These are phyloP conservation scores for Penicillium coprophilum DNA, from an alignment of 495 filamentous ascomycete species.

Conservation along the genomic window DNA sequence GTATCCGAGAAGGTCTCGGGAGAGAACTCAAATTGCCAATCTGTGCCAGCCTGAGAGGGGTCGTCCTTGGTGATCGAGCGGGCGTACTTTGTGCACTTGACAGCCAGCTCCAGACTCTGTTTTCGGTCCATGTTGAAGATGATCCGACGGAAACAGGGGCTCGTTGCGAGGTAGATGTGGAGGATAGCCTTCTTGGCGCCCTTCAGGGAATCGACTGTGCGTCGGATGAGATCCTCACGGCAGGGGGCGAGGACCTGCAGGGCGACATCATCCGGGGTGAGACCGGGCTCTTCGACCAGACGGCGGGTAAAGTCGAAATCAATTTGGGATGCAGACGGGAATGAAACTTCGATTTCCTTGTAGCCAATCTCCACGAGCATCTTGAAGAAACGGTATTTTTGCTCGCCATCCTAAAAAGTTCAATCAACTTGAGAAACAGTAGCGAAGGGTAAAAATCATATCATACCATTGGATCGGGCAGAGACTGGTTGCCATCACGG, in stretches of 20 bases:
- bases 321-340: conserved; percentile 89
- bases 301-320: conserved; percentile 94
- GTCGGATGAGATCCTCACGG: conserved; percentile 84
- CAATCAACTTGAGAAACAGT: background rate
- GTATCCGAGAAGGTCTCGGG: conserved; percentile 97
- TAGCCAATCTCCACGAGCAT: conserved; percentile 93
- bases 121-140: conserved; percentile 86
- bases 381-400: conserved; percentile 93
- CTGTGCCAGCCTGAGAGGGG: conserved; percentile 65
- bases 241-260: conserved; percentile 94
- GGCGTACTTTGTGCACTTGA: conserved; percentile 81
- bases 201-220: conserved; percentile 85
- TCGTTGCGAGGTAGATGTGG: conserved; percentile 95
- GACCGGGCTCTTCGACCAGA: conserved; percentile 81
- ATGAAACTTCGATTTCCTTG: conserved; percentile 97
- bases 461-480: conserved; percentile 84
- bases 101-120: conserved; percentile 78
- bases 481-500: conserved; percentile 83
- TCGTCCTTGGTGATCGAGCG: conserved; percentile 94
- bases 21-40: conserved; percentile 95
- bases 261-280: conserved; percentile 90
- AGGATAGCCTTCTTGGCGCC: conserved; percentile 94
- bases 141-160: conserved; percentile 85
- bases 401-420: conserved; percentile 69
- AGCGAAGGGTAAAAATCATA: background rate